A percentile compares a stretch with the other conserved stretches of the same genome.
These are phyloP conservation scores for Platanthera guangdongensis DNA, from an alignment of 106 monocot genomes.

Conservation along the genomic window DNA sequence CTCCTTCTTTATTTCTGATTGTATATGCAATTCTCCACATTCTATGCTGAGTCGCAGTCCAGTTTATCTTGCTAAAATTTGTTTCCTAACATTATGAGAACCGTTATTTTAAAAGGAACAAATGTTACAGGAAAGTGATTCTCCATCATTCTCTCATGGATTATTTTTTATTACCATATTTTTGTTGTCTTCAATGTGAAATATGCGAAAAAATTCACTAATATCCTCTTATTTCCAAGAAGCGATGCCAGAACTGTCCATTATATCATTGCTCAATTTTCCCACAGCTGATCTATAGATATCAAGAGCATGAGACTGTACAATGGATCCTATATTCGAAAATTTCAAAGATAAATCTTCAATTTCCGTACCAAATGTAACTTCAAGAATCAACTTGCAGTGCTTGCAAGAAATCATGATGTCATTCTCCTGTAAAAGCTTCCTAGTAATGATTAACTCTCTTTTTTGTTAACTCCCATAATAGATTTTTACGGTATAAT, in stretches of 20 bases:
- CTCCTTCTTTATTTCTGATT: constrained; percentile 13
- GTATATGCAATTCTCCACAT: constrained; percentile 7
- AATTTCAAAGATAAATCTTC: constrained; percentile 11
- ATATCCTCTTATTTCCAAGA: neutral
- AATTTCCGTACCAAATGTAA: constrained; percentile 26
- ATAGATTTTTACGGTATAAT: constrained; percentile 53
- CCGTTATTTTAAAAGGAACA: constrained; percentile 5
- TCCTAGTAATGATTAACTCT: constrained; percentile 46
- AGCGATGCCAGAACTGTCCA: constrained; percentile 1
- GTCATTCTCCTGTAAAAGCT: constrained; percentile 33
- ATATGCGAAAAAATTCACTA: neutral
- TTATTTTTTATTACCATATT: neutral
- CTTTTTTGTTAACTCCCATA: constrained; percentile 47
- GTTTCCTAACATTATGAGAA: neutral
- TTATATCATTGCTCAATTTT: constrained; percentile 27
- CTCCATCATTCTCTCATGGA: neutral
- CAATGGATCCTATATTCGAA: constrained; percentile 16
- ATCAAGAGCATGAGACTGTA: constrained; percentile 21
- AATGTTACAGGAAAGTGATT: constrained; percentile 14
- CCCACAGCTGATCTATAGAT: constrained; percentile 44
- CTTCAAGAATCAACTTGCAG: constrained; percentile 48
- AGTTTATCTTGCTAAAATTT: neutral
- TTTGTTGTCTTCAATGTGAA: neutral
- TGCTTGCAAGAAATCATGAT: constrained; percentile 46
- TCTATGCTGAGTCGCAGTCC: neutral